Percentiles rank a stretch among this genome's conserved stretches.
phyloP scores from a whole-genome alignment of 768 basidiomycete genomes.

The Rhodosporidiobolus sp. region DNA sequence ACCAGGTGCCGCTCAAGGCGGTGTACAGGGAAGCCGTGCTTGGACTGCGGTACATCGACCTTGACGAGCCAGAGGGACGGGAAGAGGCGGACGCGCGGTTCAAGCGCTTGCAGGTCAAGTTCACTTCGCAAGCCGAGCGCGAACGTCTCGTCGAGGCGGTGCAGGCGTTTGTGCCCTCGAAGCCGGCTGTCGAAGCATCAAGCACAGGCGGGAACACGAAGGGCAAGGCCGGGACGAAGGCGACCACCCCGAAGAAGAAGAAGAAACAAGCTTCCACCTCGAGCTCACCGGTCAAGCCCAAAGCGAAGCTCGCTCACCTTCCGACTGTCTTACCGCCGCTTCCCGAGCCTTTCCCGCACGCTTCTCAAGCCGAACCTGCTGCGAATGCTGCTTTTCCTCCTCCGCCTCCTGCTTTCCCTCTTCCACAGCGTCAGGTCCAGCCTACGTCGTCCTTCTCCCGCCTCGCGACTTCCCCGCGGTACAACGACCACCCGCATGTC shows the following conservation, averaged over 20 bases:
- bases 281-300: too few species aligned
- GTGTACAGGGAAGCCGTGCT: slow-evolving; percentile 26
- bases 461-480: too few species aligned
- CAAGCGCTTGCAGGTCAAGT: slow-evolving; percentile 27
- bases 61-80: not conserved
- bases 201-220: too few species aligned
- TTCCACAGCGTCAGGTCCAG: too few species aligned
- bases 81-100: not conserved
- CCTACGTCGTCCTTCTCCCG: too few species aligned
- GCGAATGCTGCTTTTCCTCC: too few species aligned
- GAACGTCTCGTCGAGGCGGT: slow-evolving; percentile 13
- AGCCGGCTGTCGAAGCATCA: slow-evolving; percentile 9
- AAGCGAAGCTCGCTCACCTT: not conserved
- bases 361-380: too few species aligned
- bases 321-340: not conserved
- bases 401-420: too few species aligned
- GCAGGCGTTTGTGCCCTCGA: slow-evolving; percentile 14
- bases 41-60: slow-evolving; percentile 17
- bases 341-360: too few species aligned
- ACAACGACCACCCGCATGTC: not conserved
- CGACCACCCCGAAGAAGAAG: too few species aligned
- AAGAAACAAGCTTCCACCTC: too few species aligned
- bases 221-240: too few species aligned
- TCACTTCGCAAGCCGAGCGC: not conserved
- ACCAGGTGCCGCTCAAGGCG: slow-evolving; percentile 33